Conservation (phyloP, 1,284 basidiomycete genomes). For the Meira nashicola region DNA sequence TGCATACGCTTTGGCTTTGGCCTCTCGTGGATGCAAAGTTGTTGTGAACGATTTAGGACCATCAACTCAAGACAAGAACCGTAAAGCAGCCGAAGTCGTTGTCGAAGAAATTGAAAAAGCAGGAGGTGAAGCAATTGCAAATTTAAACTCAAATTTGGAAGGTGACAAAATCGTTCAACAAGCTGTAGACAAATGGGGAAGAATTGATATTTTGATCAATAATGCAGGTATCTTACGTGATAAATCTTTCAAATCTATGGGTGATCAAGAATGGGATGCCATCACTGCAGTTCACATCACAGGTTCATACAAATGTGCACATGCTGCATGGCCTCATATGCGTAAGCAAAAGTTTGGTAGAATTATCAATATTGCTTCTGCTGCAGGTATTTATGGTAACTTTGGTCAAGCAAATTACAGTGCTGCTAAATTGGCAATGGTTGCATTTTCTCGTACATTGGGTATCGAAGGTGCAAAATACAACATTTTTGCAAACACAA, state of each 20-base stretch:
- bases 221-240: constrained; percentile 91
- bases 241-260: constrained; percentile 55
- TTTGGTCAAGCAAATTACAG: constrained; percentile 87
- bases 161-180: constrained; percentile 81
- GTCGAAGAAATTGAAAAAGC: constrained; percentile 76
- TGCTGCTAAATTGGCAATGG: constrained; percentile 56
- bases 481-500: constrained; percentile 77
- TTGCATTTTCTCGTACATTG: constrained; percentile 77
- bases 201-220: constrained; percentile 67
- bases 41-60: constrained; percentile 58
- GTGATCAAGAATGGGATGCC: constrained; percentile 55
- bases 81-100: constrained; percentile 81
- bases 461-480: constrained; percentile 82
- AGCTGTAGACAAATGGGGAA: constrained; percentile 79
- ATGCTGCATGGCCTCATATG: constrained; percentile 94
- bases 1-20: constrained; percentile 87
- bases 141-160: constrained; percentile 83
- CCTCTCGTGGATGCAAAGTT: constrained; percentile 75
- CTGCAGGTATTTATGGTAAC: constrained; percentile 65
- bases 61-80: constrained; percentile 82
- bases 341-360: constrained; percentile 67
- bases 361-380: constrained; percentile 52
- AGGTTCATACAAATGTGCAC: constrained; percentile 89
- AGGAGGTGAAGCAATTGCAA: constrained; percentile 64
- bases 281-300: constrained; percentile 85